Base-by-base conservation (phyloP, 140 eudicot genomes). In the Bidens hawaiensis region DNA sequence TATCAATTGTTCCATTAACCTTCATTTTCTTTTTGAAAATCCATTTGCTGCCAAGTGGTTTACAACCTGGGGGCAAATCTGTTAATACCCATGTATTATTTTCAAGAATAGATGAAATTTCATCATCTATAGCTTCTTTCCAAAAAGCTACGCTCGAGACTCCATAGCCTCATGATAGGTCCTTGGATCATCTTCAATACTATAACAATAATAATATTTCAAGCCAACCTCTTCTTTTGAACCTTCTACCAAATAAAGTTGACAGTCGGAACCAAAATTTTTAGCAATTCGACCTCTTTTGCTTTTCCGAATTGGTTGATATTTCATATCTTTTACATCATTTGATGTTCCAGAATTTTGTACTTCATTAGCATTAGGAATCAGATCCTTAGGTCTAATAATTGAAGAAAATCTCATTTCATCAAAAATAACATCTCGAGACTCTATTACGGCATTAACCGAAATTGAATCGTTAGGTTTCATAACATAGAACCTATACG, bases 401-500 rank as follows among this genome's bases (percentile, higher is more conserved):
- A 43, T 62, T 10, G 56, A 62, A 4, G 68, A 21, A 43, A 56
- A 57, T 33, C 16, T 4, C 3, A 3, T 56, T n/a, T 69, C 38
- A 69, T 26, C 40, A 16, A 56, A 54, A 3, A 51, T 5, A 0
- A 40, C 74, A 56, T 68, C 58, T 4, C 58, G 15, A 4, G 66
- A 53, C 18, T 68, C 74, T 22, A 68, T 34, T 11, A 68, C 28
- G 47, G 65, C 24, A 9, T 69, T 59, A 3, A 70, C 16, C 3
- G 26, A 70, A 1, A 60, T 5, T 0, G 24, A 70, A 5, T 70
- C 69, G 16, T 70, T 70, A 4, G 61, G 68, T 47, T 59, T 53
- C 0, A 57, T 27, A 8, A 70, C 75, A 27, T 45, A 16, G 8
- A n/a, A n/a, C n/a, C n/a, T n/a, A n/a, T n/a, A n/a, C n/a, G n/a